Conservation (phyloP, 2,329 filamentous ascomycete species). For the Trichoderma guizhouense region DNA sequence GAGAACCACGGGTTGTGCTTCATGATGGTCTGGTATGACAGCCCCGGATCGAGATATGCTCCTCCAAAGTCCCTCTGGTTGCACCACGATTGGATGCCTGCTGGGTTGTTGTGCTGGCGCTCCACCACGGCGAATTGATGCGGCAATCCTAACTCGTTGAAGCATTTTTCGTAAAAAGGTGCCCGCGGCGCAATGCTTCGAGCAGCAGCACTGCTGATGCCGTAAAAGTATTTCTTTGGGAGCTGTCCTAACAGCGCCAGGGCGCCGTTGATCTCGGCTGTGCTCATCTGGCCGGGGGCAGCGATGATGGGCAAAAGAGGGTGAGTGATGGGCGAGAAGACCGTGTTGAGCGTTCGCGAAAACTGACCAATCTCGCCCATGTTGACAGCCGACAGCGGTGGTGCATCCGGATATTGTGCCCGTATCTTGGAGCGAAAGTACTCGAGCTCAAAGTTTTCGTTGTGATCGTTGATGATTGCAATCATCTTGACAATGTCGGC, state of each 20-base stretch:
- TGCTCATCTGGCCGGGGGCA: constrained; percentile 80
- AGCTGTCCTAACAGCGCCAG: constrained; percentile 76
- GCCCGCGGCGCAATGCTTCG: constrained; percentile 64
- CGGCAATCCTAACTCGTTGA: constrained; percentile 80
- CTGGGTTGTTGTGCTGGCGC: constrained; percentile 60
- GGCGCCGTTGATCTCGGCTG: constrained; percentile 78
- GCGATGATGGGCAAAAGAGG: constrained; percentile 79
- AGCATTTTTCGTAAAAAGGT: constrained; percentile 82
- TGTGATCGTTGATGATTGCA: constrained; percentile 73
- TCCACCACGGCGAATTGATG: constrained; percentile 76
- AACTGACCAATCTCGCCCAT: constrained; percentile 86
- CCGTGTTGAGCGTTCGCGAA: constrained; percentile 77
- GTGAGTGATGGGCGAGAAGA: constrained; percentile 86
- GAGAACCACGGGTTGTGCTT: constrained; percentile 52
- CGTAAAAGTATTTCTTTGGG: constrained; percentile 75
- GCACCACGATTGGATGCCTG: constrained; percentile 68
- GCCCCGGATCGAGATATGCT: constrained; percentile 73
- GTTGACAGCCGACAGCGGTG: constrained; percentile 78
- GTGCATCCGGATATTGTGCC: constrained; percentile 62
- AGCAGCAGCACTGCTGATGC: constrained; percentile 69
- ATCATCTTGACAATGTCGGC: constrained; percentile 92
- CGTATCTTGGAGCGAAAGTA: constrained; percentile 80
- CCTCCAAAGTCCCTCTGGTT: constrained; percentile 75
- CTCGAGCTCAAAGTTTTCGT: constrained; percentile 87
- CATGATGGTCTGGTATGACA: constrained; percentile 59